Percentiles rank a stretch among this genome's conserved stretches.
Evolutionary conservation across 2,329 filamentous ascomycete species (phyloP).

Genomic region (Fusarium sp.): DNA sequence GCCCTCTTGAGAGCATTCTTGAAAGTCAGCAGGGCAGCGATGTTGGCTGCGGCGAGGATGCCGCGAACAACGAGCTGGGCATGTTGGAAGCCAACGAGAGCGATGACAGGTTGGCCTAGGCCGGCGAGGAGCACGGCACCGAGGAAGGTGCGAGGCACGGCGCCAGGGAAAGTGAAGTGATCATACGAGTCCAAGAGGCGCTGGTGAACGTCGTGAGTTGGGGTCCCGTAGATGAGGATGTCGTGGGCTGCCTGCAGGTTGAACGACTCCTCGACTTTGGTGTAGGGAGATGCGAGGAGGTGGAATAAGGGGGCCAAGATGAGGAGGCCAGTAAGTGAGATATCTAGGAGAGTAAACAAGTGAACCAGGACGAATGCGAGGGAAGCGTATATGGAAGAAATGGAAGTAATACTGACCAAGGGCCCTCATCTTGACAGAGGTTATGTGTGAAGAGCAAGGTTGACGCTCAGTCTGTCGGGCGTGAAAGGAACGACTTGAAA

Average conservation of each 20-base stretch:
- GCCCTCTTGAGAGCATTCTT: slow-evolving; percentile 67
- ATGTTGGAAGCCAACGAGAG: slow-evolving; percentile 62
- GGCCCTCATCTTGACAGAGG: slow-evolving; percentile 35
- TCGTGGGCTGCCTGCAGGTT: slow-evolving; percentile 95
- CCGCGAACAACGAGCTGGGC: slow-evolving; percentile 72
- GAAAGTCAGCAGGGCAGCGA: slow-evolving; percentile 71
- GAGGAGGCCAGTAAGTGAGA: slow-evolving; percentile 42
- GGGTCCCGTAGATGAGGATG: slow-evolving; percentile 80
- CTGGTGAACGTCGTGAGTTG: slow-evolving; percentile 61
- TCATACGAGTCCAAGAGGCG: slow-evolving; percentile 75
- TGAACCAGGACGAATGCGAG: background rate
- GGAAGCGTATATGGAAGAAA: background rate
- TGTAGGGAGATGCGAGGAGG: slow-evolving; percentile 80
- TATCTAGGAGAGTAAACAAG: slow-evolving; percentile 36
- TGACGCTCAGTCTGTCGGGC: background rate
- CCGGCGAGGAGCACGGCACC: slow-evolving; percentile 80
- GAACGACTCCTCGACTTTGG: slow-evolving; percentile 98
- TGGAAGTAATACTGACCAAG: slow-evolving; percentile 19
- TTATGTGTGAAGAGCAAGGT: background rate
- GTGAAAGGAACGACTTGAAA: background rate
- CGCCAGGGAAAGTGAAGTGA: slow-evolving; percentile 88
- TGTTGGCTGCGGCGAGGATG: slow-evolving; percentile 81
- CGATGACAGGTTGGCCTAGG: slow-evolving; percentile 71
- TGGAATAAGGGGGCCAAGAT: slow-evolving; percentile 71
- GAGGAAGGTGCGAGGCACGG: slow-evolving; percentile 89